Evolutionary conservation across 148 eudicot species (phyloP), one percentile per base, ranked within the genome.

Genomic region (Persicaria maculosa): DNA sequence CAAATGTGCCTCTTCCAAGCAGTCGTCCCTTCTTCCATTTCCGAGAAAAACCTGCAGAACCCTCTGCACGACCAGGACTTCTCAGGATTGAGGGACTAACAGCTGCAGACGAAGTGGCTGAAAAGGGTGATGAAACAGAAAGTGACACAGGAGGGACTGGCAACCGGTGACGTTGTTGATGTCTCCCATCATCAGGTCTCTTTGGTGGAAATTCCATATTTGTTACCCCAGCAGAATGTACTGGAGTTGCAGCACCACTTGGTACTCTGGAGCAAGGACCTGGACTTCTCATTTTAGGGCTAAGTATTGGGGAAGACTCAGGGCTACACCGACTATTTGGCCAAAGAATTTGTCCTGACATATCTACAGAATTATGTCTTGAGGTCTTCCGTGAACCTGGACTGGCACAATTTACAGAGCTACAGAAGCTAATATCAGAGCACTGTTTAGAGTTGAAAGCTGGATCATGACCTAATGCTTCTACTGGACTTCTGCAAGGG

Each of bases 1-100:
- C 91, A 79, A 82, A 88, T 16, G 87, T 81, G 75, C 91, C 91
- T 62, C 87, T 76, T 47, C 89, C 91, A 20, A 88, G 74, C 59
- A 84, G 77, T 9, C 80, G 77, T 4, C 91, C 91, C 81, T 88
- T 88, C 79, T 84, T 86, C 89, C 89, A 88, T 2, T 83, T 80
- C 19, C 9, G 73, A 76, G 72, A 19, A 14, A 43, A 45, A 52
- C 10, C 57, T n/a, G 74, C 44, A 47, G 57, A 48, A 50, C 52
- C 20, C 54, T 71, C 73, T 47, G 73, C 54, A 46, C 31, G 54
- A 76, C 82, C 82, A 76, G 79, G 80, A 72, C 80, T 79, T 20
- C 77, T 62, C 62, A 79, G 77, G 65, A 76, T 7, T 15, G 84
- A 79, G 36, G 79, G 81, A 54, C 44, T 22, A 25, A 72, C 44